Evolutionary conservation across 1,284 basidiomycete genomes (phyloP).

Genomic region (Ceratobasidium sp.): DNA sequence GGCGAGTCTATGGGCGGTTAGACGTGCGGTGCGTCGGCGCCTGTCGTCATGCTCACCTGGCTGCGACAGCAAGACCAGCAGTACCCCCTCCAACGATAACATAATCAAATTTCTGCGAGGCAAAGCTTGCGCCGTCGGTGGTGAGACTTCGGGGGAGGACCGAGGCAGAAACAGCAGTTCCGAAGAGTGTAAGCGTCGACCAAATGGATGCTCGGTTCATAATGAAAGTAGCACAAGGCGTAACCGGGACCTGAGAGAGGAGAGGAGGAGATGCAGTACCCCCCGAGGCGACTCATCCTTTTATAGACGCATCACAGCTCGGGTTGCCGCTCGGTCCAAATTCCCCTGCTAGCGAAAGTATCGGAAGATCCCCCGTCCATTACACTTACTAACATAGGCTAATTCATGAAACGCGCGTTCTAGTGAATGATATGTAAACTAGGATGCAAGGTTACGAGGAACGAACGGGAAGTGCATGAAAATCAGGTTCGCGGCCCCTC

Average conservation of each 20-base stretch:
- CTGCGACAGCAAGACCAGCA: constrained; percentile 32
- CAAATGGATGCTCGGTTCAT: constrained; percentile 24
- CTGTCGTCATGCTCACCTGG: not conserved
- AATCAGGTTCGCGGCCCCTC: constrained; percentile 2
- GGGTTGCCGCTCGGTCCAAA: too few relatives aligned
- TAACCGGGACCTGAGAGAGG: not conserved
- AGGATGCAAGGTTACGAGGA: constrained; percentile 11
- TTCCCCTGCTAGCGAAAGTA: too few relatives aligned
- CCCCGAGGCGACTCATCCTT: not conserved
- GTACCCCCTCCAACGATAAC: constrained; percentile 37
- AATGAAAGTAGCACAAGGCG: not conserved
- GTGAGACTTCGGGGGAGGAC: not conserved
- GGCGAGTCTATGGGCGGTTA: not conserved
- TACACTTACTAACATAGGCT: constrained; percentile 6
- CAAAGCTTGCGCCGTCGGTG: constrained; percentile 16
- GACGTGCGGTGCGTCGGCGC: not conserved
- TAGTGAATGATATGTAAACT: constrained; percentile 24
- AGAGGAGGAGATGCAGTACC: not conserved
- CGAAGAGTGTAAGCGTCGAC: constrained; percentile 26
- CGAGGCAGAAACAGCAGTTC: constrained; percentile 7
- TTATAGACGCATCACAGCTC: not conserved
- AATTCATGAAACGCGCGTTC: constrained; percentile 29
- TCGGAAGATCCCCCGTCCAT: constrained; percentile 8
- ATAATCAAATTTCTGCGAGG: constrained; percentile 37
- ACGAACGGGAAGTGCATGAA: constrained; percentile 26